Evolutionary conservation across 768 basidiomycete genomes (phyloP), one percentile per base, ranked within the genome.

Genomic region (Tricholoma furcatifolium): DNA sequence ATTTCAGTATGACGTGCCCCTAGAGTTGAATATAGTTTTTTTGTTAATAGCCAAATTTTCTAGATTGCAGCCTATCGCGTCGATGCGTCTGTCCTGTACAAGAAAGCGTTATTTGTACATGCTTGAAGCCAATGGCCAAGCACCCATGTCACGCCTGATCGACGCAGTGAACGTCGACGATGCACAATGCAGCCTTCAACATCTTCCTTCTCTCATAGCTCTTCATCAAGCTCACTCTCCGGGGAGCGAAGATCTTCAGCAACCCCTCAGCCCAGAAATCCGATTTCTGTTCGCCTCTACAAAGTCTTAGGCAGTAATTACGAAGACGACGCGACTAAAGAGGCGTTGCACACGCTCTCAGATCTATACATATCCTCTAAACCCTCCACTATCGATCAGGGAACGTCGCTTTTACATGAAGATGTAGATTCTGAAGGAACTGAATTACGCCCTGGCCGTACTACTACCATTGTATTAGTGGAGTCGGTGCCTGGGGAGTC

Each of bases 231-330:
- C 30, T 57, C 59, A 20, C 15, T 48, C 2, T 17, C 42, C 12
- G 24, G 43, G 1, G 56, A 60, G n/a, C 24, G 60, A 7, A 67
- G 63, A 39, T 34, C 44, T 3, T 60, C 69, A 51, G 56, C 59
- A 52, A 44, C 58, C 3, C 50, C 65, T 7, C 73, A 71, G 50
- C 43, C 64, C 8, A 78, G 83, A 54, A 90, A 89, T 61, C 93
- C 94, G 2, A 79, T 95, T 36, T 84, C 92, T n/a, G 70, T 88
- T 0, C 79, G 94, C 10, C 73, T 96, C n/a, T 94, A 93, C 70
- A 97, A 97, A 70, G 87, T 95, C 55, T 75, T 96, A 17, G 85
- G 88, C 32, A 87, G 87, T 2, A 87, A 80, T 44, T 93, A 87
- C 53, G 83, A 89, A 23, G 91, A 92, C 60, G 75, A 82, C 34